Base-by-base conservation (phyloP, 2,329 filamentous ascomycete genomes). In the Sporothrix sp. region DNA sequence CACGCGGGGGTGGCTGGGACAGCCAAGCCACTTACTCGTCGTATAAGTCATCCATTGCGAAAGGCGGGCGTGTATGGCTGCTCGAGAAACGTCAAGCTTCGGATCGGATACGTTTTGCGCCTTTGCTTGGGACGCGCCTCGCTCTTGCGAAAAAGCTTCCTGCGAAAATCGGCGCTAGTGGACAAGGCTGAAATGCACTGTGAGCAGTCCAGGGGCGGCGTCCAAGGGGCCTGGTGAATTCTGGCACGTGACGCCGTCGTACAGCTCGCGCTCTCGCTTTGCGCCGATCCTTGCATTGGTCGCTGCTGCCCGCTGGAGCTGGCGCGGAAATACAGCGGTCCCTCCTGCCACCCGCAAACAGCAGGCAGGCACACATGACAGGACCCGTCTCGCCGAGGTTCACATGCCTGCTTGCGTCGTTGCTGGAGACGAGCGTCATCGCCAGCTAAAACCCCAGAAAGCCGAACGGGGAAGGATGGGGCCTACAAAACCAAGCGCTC, bases 41-140 rank as follows among this genome's bases (percentile, higher is more conserved):
- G 67, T 97, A 96, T 61, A 96, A 82, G 69, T 96, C 90, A 74
- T 96, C 90, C 89, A 95, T 62, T 54, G 59, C 55, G 53, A 52
- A 52, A 53, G 30, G 35, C 9, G 10, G 16, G 35, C 11, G 35
- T 48, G 35, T 47, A 39, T 25, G 28, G 20, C 11, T 23, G 40
- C 37, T 23, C 5, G 43, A 5, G 39, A 33, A 35, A n/a, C 25
- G 43, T 7, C 28, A 32, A 35, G 32, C n/a, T 18, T 45, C n/a
- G n/a, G n/a, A n/a, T n/a, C n/a, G n/a, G n/a, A n/a, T n/a, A 18
- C n/a, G 7, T 37, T 39, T 39, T 52, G 48, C 16, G 25, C 35
- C 35, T 52, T 23, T 36, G 11, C 13, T 28, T 27, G n/a, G 28
- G 35, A 52, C 51, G 51, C 51, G 46, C 46, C 46, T 27, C 45